These are phyloP conservation scores for Citrus trifoliata DNA, from an alignment of 345 rosid genomes.

Conservation along the genomic window DNA sequence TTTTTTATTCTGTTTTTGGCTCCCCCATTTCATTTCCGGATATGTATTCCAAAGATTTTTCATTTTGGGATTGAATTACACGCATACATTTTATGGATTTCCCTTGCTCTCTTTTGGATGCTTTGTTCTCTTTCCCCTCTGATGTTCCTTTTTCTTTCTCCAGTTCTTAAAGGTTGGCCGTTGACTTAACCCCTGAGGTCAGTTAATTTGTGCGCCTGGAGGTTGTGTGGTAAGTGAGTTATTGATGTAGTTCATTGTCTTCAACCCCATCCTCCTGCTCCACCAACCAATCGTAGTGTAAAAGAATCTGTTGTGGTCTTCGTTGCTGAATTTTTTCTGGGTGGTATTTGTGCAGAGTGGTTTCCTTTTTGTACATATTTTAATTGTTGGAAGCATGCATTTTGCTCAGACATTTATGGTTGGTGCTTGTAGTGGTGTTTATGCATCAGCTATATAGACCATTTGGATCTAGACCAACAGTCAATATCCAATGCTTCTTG, in stretches of 20 bases:
- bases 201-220: constrained; percentile 30
- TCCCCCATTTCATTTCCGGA: not conserved
- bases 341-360: constrained; percentile 29
- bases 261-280: constrained; percentile 31
- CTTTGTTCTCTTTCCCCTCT: not conserved
- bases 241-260: constrained; percentile 40
- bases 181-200: constrained; percentile 35
- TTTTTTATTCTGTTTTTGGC: too few species aligned
- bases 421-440: constrained; percentile 30
- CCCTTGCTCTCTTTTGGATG: not conserved
- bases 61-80: not conserved
- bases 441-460: constrained; percentile 17
- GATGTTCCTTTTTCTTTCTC: constrained; percentile 1
- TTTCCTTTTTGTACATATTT: constrained; percentile 48
- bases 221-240: constrained; percentile 58
- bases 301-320: constrained; percentile 25
- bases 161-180: constrained; percentile 36
- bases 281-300: constrained; percentile 17
- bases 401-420: constrained; percentile 24
- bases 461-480: constrained; percentile 6
- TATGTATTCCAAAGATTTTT: not conserved
- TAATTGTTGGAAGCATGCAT: constrained; percentile 41
- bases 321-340: constrained; percentile 30
- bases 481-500: constrained; percentile 10
- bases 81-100: not conserved